Percentiles rank a stretch among this genome's conserved stretches.
Evolutionary conservation across 352 stramenopile species (phyloP).

Genomic region (Globisporangium barbulae): DNA sequence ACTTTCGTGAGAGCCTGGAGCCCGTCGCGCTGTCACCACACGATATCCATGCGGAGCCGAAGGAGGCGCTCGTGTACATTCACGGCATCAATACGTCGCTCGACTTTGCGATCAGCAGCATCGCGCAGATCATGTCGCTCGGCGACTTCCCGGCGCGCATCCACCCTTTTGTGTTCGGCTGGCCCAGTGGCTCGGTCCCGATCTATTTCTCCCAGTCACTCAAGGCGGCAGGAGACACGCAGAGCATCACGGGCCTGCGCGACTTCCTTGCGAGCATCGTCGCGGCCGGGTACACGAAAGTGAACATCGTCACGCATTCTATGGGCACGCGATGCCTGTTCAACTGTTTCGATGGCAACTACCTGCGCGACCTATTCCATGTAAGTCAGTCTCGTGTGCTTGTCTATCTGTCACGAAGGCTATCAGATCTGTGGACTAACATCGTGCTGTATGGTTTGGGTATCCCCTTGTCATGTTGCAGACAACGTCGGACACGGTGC

Average conservation of each 20-base stretch:
- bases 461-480: not conserved
- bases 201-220: slow-evolving; percentile 21
- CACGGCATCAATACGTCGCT: slow-evolving; percentile 22
- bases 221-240: slow-evolving; percentile 7
- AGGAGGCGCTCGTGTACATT: slow-evolving; percentile 25
- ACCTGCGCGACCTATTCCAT: slow-evolving; percentile 19
- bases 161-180: slow-evolving; percentile 25
- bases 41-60: not conserved
- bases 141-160: slow-evolving; percentile 20
- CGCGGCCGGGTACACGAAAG: slow-evolving; percentile 21
- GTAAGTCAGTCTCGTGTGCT: not conserved
- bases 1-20: slow-evolving; percentile 16
- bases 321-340: slow-evolving; percentile 22
- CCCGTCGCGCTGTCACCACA: slow-evolving; percentile 2
- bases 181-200: slow-evolving; percentile 21
- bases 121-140: slow-evolving; percentile 23
- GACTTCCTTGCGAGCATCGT: slow-evolving; percentile 23
- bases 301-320: slow-evolving; percentile 24
- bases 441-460: too few relatives aligned
- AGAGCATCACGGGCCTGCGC: slow-evolving; percentile 16
- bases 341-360: slow-evolving; percentile 18
- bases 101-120: slow-evolving; percentile 19
- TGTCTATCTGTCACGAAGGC: not conserved
- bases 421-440: too few relatives aligned
- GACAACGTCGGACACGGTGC: slow-evolving; percentile 9